A percentile compares a stretch with the other conserved stretches of the same genome.
phyloP scores from a whole-genome alignment of 305 asterid species.

The Fraxinus angustifolia region DNA sequence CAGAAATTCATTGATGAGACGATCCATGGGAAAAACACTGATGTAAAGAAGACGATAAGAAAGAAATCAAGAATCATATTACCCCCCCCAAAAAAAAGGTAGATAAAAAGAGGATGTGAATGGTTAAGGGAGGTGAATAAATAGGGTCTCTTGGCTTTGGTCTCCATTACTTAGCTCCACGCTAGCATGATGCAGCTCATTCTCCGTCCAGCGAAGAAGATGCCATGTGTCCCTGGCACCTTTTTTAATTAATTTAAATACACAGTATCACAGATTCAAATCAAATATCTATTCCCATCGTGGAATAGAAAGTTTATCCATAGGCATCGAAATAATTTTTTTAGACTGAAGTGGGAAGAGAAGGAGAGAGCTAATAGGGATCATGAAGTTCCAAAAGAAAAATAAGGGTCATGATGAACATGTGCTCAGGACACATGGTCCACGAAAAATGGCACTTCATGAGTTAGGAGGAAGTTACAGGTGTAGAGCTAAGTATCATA shows the following conservation, averaged over 20 bases:
- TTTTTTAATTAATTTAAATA: not conserved
- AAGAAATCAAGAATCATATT: slow-evolving; percentile 4
- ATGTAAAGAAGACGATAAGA: not conserved
- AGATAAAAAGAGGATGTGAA: not conserved
- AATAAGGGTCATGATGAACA: not conserved
- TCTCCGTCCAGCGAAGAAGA: not conserved
- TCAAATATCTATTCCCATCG: not conserved
- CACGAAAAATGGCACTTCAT: not conserved
- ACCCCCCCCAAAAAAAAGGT: not conserved
- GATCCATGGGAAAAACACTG: not conserved
- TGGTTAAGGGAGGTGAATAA: not conserved
- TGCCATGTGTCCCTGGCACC: not conserved
- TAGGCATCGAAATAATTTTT: not conserved
- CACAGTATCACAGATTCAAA: not conserved
- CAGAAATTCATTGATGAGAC: slow-evolving; percentile 12
- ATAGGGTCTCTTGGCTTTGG: not conserved
- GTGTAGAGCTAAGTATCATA: not conserved
- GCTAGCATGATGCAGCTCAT: not conserved
- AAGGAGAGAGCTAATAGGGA: not conserved
- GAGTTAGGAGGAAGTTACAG: not conserved
- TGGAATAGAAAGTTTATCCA: not conserved
- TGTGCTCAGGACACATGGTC: not conserved
- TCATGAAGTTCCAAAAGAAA: not conserved
- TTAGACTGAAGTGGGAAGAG: not conserved
- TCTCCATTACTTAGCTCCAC: not conserved